Conservation (phyloP, 805 yeast genomes). For the Spathaspora hagerdaliae region DNA sequence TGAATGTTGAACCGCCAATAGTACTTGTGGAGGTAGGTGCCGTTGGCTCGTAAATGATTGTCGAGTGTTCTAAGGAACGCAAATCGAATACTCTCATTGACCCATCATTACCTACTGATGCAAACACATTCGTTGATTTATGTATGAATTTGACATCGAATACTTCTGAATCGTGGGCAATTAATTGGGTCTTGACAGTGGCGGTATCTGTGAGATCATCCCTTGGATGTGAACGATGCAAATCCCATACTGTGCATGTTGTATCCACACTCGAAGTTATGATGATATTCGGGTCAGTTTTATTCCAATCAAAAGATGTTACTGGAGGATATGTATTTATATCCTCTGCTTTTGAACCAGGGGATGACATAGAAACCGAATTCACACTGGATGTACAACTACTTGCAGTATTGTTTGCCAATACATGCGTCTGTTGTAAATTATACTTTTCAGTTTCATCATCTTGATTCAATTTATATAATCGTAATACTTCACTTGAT, state of each 20-base stretch:
- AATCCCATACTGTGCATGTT: slow-evolving; percentile 96
- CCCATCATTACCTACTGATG: slow-evolving; percentile 94
- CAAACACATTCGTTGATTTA: slow-evolving; percentile 71
- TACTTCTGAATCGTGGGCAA: slow-evolving; percentile 95
- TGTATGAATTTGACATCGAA: slow-evolving; percentile 85
- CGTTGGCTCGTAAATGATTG: slow-evolving; percentile 85
- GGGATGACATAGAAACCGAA: not conserved
- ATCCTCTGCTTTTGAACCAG: slow-evolving; percentile 24
- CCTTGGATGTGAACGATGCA: slow-evolving; percentile 29
- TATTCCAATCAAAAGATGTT: slow-evolving; percentile 93
- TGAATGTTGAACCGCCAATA: slow-evolving; percentile 9
- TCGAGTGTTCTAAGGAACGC: slow-evolving; percentile 84
- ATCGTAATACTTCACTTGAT: slow-evolving; percentile 65
- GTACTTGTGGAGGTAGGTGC: slow-evolving; percentile 14
- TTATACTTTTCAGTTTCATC: slow-evolving; percentile 35
- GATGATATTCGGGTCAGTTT: slow-evolving; percentile 59
- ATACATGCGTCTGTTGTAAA: slow-evolving; percentile 37
- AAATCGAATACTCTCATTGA: slow-evolving; percentile 89
- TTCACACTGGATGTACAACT: slow-evolving; percentile 12
- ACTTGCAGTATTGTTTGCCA: slow-evolving; percentile 32
- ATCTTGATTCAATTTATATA: slow-evolving; percentile 54
- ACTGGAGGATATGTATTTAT: slow-evolving; percentile 71
- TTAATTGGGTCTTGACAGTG: slow-evolving; percentile 83
- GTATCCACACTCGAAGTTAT: slow-evolving; percentile 92
- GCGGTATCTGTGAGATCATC: slow-evolving; percentile 39